phyloP scores from a whole-genome alignment of 2,329 filamentous ascomycete genomes.

The Plenodomus tracheiphilus region DNA sequence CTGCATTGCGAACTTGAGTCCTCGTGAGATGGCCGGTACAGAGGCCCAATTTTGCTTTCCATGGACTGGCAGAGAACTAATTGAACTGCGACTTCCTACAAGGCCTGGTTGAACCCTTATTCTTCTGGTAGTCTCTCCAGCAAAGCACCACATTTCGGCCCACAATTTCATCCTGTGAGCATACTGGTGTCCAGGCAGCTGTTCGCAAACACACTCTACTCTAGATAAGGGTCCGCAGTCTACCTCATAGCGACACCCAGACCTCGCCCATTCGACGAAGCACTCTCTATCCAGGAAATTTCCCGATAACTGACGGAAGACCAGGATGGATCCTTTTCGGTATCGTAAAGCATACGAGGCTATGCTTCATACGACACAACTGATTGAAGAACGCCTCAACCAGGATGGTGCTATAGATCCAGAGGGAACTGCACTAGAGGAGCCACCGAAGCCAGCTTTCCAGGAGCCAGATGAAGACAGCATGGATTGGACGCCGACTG shows the following conservation, averaged over 20 bases:
- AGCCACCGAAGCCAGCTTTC: constrained; percentile 13
- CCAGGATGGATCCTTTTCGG: constrained; percentile 42
- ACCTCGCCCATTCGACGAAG: not conserved
- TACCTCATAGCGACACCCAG: not conserved
- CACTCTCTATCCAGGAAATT: constrained; percentile 13
- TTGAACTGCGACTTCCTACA: constrained; percentile 3
- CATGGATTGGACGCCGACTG: constrained; percentile 45
- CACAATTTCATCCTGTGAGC: not conserved
- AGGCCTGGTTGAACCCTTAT: constrained; percentile 4
- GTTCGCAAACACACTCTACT: not conserved
- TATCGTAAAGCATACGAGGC: constrained; percentile 45
- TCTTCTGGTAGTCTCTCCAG: not conserved
- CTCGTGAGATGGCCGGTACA: constrained; percentile 25
- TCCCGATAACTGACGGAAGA: constrained; percentile 6
- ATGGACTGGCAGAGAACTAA: constrained; percentile 11
- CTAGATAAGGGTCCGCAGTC: not conserved
- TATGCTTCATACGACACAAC: constrained; percentile 41
- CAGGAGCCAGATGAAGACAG: constrained; percentile 40
- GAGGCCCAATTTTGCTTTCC: constrained; percentile 10
- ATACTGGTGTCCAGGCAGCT: not conserved
- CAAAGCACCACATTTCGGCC: not conserved
- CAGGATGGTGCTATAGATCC: constrained; percentile 17
- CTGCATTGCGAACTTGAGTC: constrained; percentile 9
- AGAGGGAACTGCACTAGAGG: constrained; percentile 8
- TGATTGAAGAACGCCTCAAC: constrained; percentile 36